Conservation (phyloP, 2,329 filamentous ascomycete species). For the Podosphaera fusca region DNA sequence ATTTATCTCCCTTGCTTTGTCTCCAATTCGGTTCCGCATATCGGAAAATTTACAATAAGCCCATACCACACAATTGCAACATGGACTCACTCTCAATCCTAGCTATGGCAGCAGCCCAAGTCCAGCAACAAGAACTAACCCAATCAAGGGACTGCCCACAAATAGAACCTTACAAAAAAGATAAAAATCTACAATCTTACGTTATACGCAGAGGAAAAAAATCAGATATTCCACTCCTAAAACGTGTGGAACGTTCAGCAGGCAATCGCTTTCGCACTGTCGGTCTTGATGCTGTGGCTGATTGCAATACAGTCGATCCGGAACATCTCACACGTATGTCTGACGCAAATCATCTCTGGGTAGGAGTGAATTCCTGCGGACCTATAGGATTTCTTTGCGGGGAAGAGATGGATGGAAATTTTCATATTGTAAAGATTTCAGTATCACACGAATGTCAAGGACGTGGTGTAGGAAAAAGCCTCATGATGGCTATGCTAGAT, state of each 20-base stretch:
- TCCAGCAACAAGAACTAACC: conserved; percentile 7
- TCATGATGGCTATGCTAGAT: conserved; percentile 12
- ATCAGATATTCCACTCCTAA: conserved; percentile 12
- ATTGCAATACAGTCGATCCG: conserved; percentile 9
- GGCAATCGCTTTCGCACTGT: conserved; percentile 11
- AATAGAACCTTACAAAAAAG: not conserved
- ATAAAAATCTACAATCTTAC: conserved; percentile 5
- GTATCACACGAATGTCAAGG: conserved; percentile 12
- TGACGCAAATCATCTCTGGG: conserved; percentile 12
- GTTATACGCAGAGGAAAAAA: conserved; percentile 9
- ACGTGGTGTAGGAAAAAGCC: conserved; percentile 12
- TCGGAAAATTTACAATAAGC: no score
- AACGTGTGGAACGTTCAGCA: conserved; percentile 13
- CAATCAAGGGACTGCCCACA: not conserved
- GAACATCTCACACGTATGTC: conserved; percentile 7
- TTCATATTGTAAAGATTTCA: conserved; percentile 14
- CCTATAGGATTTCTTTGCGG: conserved; percentile 14
- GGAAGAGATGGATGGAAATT: conserved; percentile 11
- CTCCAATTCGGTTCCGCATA: no score
- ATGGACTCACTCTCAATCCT: conserved; percentile 12
- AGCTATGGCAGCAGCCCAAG: conserved; percentile 11
- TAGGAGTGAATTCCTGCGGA: conserved; percentile 10
- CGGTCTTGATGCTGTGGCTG: conserved; percentile 8
- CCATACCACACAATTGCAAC: no score
- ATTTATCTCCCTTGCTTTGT: no score